These are phyloP conservation scores for Pythium insidiosum DNA, from an alignment of 352 stramenopile genomes.

Conservation along the genomic window DNA sequence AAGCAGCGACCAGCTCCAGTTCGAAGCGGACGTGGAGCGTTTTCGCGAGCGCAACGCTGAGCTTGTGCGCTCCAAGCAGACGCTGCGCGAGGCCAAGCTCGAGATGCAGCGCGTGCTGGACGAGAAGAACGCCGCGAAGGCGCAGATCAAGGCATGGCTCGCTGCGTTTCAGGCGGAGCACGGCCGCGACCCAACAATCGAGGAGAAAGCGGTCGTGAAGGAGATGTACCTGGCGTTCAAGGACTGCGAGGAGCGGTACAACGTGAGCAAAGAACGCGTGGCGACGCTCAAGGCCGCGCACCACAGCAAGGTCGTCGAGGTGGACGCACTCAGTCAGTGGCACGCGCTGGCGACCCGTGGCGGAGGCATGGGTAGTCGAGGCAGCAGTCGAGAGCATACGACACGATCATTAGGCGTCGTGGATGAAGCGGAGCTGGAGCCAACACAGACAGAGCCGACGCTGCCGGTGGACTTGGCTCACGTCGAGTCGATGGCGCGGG, in stretches of 20 bases:
- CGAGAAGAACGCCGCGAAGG: slow-evolving; percentile 45
- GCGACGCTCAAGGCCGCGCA: slow-evolving; percentile 35
- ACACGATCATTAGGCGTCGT: no score
- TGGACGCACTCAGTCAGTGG: slow-evolving; percentile 47
- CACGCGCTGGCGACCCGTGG: slow-evolving; percentile 18
- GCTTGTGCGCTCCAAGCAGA: slow-evolving; percentile 35
- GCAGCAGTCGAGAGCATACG: not conserved
- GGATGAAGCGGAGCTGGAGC: no score
- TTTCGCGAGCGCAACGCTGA: slow-evolving; percentile 28
- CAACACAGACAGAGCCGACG: no score
- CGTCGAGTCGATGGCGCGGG: not conserved
- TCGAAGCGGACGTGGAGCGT: slow-evolving; percentile 38
- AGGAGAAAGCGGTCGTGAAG: slow-evolving; percentile 76
- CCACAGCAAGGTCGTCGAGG: slow-evolving; percentile 27
- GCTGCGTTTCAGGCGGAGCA: slow-evolving; percentile 37
- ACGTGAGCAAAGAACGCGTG: slow-evolving; percentile 27
- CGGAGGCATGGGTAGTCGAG: not conserved
- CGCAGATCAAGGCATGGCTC: slow-evolving; percentile 58
- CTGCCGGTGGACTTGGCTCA: no score
- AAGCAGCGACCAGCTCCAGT: slow-evolving; percentile 20
- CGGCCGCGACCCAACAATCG: slow-evolving; percentile 46
- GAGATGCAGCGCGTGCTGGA: slow-evolving; percentile 23
- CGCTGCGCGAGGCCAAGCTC: slow-evolving; percentile 23
- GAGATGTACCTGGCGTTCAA: slow-evolving; percentile 75
- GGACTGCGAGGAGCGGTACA: slow-evolving; percentile 45